A percentile compares a stretch with the other conserved stretches of the same genome.
Evolutionary conservation across 176 grass and related monocot species (phyloP).

Genomic region (Aegilops sharonensis): DNA sequence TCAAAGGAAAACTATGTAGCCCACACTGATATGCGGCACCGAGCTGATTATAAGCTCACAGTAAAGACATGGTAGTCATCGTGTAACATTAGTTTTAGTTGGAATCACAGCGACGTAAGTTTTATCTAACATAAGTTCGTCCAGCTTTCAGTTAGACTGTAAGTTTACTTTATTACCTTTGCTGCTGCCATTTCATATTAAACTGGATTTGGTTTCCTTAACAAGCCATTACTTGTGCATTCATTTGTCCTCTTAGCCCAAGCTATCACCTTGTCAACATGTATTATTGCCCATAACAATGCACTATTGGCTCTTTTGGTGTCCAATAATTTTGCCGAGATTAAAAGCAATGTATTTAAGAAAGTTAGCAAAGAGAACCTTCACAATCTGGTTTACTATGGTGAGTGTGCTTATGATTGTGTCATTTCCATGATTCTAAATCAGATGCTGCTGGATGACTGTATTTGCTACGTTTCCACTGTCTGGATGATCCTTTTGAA

Average conservation of each 20-base stretch:
- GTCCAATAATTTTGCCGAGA: slow-evolving; percentile 95
- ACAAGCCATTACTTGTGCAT: slow-evolving; percentile 78
- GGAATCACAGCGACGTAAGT: not conserved
- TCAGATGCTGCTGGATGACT: slow-evolving; percentile 7
- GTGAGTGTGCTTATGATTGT: slow-evolving; percentile 50
- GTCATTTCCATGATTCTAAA: slow-evolving; percentile 15
- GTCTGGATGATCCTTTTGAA: slow-evolving; percentile 19
- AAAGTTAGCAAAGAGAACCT: slow-evolving; percentile 98
- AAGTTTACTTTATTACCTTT: not conserved
- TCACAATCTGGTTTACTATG: slow-evolving; percentile 96
- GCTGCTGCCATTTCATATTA: slow-evolving; percentile 12
- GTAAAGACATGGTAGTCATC: not conserved
- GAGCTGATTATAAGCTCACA: not conserved
- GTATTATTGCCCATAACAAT: slow-evolving; percentile 98
- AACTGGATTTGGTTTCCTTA: slow-evolving; percentile 62
- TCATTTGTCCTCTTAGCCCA: slow-evolving; percentile 97
- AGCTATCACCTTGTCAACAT: slow-evolving; percentile 92
- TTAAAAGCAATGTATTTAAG: slow-evolving; percentile 99
- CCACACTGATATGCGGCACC: not conserved
- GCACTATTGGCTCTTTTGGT: slow-evolving; percentile 89
- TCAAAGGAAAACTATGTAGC: not conserved
- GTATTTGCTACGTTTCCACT: not conserved
- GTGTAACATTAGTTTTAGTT: not conserved
- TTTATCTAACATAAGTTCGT: not conserved
- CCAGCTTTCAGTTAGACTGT: not conserved